Evolutionary conservation across 495 filamentous ascomycete genomes (phyloP).

Genomic region (Xylaria flabelliformis): DNA sequence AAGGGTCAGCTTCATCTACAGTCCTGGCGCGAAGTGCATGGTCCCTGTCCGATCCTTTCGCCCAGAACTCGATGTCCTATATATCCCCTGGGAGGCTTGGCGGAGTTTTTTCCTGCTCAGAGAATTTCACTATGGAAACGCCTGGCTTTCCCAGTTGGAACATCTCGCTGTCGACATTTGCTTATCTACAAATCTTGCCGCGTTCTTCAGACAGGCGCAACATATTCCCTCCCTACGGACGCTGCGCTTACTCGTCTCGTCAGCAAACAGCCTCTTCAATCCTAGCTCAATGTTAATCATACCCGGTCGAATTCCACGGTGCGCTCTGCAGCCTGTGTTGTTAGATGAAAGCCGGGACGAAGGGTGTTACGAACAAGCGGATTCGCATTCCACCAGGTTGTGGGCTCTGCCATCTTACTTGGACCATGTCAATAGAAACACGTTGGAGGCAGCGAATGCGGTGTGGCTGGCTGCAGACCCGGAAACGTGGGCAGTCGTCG

Average conservation of each 20-base stretch:
- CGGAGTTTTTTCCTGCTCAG: background rate
- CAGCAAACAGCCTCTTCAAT: background rate
- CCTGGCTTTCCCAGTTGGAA: background rate
- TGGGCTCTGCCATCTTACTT: background rate
- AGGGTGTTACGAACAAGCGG: background rate
- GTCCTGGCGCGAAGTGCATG: background rate
- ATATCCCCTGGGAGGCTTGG: constrained; percentile 9
- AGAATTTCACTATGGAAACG: background rate
- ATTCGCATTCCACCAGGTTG: background rate
- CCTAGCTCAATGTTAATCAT: background rate
- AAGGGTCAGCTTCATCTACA: background rate
- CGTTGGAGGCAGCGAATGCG: background rate
- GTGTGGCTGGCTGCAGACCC: background rate
- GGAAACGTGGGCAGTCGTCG: background rate
- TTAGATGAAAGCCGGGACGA: background rate
- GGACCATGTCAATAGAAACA: background rate
- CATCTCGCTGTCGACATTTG: background rate
- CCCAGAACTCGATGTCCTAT: constrained; percentile 4
- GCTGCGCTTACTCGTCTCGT: background rate
- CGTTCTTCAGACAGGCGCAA: background rate
- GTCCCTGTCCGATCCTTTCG: constrained; percentile 6
- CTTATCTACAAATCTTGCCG: background rate
- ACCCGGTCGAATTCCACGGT: background rate
- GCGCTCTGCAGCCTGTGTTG: background rate
- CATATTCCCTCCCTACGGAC: background rate